Percentiles rank a stretch among this genome's conserved stretches.
Conservation (phyloP, 768 basidiomycete genomes). For the Termitomyces sp. region DNA sequence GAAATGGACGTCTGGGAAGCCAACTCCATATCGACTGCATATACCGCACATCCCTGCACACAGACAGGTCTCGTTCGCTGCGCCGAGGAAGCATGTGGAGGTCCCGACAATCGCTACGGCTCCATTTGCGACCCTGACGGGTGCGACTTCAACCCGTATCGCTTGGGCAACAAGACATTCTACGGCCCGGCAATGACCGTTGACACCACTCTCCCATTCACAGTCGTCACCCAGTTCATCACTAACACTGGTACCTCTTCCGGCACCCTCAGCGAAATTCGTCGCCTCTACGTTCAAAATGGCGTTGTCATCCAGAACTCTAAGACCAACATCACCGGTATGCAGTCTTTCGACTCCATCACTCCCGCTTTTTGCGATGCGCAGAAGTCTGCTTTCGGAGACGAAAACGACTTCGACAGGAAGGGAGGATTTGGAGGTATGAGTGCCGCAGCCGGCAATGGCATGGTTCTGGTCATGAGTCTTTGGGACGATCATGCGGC, state of each 20-base stretch:
- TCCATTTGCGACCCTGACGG: slow-evolving; percentile 28
- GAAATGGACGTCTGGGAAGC: slow-evolving; percentile 62
- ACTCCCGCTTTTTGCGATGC: slow-evolving; percentile 39
- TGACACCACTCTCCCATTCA: slow-evolving; percentile 46
- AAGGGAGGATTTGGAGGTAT: slow-evolving; percentile 25
- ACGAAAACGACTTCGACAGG: not conserved
- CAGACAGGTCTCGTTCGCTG: slow-evolving; percentile 34
- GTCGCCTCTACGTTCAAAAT: slow-evolving; percentile 26
- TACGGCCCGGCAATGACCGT: slow-evolving; percentile 41
- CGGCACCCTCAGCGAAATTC: slow-evolving; percentile 47
- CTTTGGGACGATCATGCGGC: slow-evolving; percentile 37
- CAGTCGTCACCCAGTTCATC: slow-evolving; percentile 56
- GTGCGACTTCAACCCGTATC: slow-evolving; percentile 54
- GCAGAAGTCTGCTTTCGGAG: slow-evolving; percentile 37
- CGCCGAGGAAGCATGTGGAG: slow-evolving; percentile 32
- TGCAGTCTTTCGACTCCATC: slow-evolving; percentile 37
- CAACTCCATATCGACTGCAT: slow-evolving; percentile 43
- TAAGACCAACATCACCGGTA: slow-evolving; percentile 36
- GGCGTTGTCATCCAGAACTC: slow-evolving; percentile 45
- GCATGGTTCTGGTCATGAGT: slow-evolving; percentile 37
- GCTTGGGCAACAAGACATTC: slow-evolving; percentile 43
- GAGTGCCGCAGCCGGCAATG: slow-evolving; percentile 27
- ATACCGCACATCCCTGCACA: slow-evolving; percentile 46
- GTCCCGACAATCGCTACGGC: slow-evolving; percentile 24
- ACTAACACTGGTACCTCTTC: slow-evolving; percentile 37